Percentiles rank a stretch among this genome's conserved stretches.
Evolutionary conservation across 129 eudicot genomes (phyloP).

Genomic region (Centrapalus pauciflorus): DNA sequence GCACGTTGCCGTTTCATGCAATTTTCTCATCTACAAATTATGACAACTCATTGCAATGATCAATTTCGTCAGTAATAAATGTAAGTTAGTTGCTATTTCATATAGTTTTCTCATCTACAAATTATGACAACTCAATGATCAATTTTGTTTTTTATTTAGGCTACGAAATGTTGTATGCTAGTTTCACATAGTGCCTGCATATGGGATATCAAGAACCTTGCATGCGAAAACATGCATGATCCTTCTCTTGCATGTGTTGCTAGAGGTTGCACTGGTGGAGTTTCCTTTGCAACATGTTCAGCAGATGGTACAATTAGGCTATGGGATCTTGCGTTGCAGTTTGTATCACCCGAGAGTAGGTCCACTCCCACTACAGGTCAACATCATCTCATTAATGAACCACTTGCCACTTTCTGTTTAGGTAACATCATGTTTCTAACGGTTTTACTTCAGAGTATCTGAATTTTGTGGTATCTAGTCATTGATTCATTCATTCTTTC

Average conservation of each 20-base stretch:
- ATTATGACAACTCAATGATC: conserved; percentile 11
- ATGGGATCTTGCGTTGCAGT: conserved; percentile 60
- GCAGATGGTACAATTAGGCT: conserved; percentile 67
- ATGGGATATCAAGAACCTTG: conserved; percentile 64
- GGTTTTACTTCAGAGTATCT: conserved; percentile 2
- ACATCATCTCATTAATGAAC: conserved; percentile 15
- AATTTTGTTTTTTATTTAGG: conserved; percentile 40
- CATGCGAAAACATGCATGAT: conserved; percentile 73
- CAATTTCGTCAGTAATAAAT: no score
- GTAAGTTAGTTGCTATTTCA: no score
- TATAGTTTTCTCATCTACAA: no score
- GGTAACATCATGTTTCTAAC: conserved; percentile 33
- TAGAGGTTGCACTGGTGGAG: conserved; percentile 72
- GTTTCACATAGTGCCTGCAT: conserved; percentile 72
- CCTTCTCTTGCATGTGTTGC: conserved; percentile 71
- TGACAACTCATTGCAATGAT: no score
- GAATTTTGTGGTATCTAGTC: background rate
- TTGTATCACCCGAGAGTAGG: conserved; percentile 20
- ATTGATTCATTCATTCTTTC: background rate
- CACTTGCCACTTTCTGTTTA: conserved; percentile 34
- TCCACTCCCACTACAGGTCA: conserved; percentile 18
- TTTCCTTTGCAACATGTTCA: conserved; percentile 74
- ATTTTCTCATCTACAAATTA: no score
- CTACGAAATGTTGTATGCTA: conserved; percentile 67
- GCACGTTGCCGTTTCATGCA: no score